These are phyloP conservation scores for Euphorbia schlechtendalii DNA, from an alignment of 441 rosid genomes.

Conservation along the genomic window DNA sequence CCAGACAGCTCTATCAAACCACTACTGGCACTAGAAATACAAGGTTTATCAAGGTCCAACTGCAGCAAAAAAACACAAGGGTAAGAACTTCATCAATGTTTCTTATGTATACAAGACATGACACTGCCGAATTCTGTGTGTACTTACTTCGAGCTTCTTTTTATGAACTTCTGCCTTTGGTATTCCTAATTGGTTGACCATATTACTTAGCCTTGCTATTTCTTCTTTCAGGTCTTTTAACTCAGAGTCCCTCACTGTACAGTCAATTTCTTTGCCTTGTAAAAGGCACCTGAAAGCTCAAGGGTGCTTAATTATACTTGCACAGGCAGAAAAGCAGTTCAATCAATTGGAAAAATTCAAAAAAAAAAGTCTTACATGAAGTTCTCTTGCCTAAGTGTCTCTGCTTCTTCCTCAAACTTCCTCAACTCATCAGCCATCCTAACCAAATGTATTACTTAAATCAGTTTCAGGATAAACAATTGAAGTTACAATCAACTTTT, in stretches of 20 bases:
- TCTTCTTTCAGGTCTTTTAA: constrained; percentile 69
- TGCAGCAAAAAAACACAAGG: too few relatives aligned
- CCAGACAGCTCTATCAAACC: constrained; percentile 20
- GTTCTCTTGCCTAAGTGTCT: constrained; percentile 53
- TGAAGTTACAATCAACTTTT: background rate
- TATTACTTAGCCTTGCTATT: constrained; percentile 41
- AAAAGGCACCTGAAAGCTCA: constrained; percentile 33
- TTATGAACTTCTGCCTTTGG: constrained; percentile 34
- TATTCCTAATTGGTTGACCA: constrained; percentile 53
- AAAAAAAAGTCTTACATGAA: constrained; percentile 35
- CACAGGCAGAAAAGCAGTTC: constrained; percentile 1
- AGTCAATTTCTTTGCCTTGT: constrained; percentile 41
- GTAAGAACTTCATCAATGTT: constrained; percentile 9
- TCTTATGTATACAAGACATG: background rate
- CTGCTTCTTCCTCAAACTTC: constrained; percentile 60
- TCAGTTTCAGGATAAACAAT: constrained; percentile 10
- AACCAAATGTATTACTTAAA: constrained; percentile 16
- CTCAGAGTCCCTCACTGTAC: constrained; percentile 52
- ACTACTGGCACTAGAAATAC: constrained; percentile 36
- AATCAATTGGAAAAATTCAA: constrained; percentile 1
- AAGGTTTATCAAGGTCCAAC: constrained; percentile 36
- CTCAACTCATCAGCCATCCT: constrained; percentile 73
- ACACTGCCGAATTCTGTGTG: constrained; percentile 5
- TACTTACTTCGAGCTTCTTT: constrained; percentile 40
- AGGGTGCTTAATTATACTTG: background rate